phyloP scores from a whole-genome alignment of 2,329 filamentous ascomycete genomes.

The Rhexocercosporidium sp. region DNA sequence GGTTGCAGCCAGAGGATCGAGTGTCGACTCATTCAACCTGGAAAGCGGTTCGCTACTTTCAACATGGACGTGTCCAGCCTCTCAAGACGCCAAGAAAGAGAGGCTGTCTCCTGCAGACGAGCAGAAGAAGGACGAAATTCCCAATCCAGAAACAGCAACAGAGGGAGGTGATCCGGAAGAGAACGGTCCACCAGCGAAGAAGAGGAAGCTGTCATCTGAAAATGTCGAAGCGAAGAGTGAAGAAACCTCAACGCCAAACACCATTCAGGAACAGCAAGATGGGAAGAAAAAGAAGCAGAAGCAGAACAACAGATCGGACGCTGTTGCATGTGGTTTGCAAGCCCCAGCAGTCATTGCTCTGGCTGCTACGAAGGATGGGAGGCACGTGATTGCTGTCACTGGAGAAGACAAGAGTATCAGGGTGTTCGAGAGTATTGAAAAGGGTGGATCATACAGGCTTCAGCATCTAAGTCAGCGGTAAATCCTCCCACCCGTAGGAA shows the following conservation, averaged over 20 bases:
- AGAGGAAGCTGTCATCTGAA: constrained; percentile 38
- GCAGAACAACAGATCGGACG: constrained; percentile 28
- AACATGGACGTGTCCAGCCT: constrained; percentile 40
- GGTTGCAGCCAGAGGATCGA: constrained; percentile 75
- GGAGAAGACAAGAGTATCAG: constrained; percentile 91
- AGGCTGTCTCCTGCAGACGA: background rate
- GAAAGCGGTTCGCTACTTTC: constrained; percentile 62
- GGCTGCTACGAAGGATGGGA: constrained; percentile 64
- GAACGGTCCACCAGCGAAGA: constrained; percentile 39
- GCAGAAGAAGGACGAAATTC: constrained; percentile 2
- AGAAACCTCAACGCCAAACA: background rate
- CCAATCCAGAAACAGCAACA: constrained; percentile 20
- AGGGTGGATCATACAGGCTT: constrained; percentile 51
- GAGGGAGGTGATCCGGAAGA: constrained; percentile 21
- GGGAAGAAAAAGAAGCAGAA: constrained; percentile 30
- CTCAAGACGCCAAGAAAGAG: constrained; percentile 16
- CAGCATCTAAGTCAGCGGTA: constrained; percentile 76
- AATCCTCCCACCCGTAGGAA: constrained; percentile 21
- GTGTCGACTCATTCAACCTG: constrained; percentile 70
- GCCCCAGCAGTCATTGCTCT: constrained; percentile 73
- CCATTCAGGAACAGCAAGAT: constrained; percentile 18
- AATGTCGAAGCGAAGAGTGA: background rate
- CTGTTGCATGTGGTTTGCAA: constrained; percentile 47
- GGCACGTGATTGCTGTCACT: constrained; percentile 77
- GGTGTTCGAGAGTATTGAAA: constrained; percentile 73